Conservation (phyloP, 176 grass and related monocot genomes). For the Ensete ventricosum region DNA sequence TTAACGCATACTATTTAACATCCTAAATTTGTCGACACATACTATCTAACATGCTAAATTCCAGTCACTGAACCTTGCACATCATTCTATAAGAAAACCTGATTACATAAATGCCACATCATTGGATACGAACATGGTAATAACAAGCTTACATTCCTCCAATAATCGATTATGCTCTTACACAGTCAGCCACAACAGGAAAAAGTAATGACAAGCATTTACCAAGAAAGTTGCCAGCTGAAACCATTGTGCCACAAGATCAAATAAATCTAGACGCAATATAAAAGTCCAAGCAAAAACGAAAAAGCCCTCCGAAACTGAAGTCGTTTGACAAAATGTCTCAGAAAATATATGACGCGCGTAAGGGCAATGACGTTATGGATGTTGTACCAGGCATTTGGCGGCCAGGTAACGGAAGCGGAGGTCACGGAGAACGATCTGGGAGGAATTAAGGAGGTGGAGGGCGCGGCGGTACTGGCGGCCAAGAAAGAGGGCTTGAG, state of each 20-base stretch:
- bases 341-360: not conserved
- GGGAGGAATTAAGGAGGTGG: conserved; percentile 75
- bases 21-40: no score
- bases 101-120: no score
- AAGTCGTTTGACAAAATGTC: not conserved
- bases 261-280: no score
- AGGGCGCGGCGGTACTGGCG: conserved; percentile 79
- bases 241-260: not conserved
- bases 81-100: no score
- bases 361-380: not conserved
- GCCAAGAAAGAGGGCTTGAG: conserved; percentile 74
- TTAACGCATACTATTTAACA: no score
- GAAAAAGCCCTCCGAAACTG: not conserved
- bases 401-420: conserved; percentile 89
- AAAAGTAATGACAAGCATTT: not conserved
- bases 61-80: no score
- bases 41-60: no score
- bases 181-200: not conserved
- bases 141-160: no score
- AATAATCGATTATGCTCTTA: not conserved
- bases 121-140: no score
- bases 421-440: conserved; percentile 56
- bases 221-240: not conserved
- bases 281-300: not conserved
- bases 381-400: conserved; percentile 66